Evolutionary conservation across 768 basidiomycete species (phyloP), one percentile per base, ranked within the genome.

Genomic region (Termitomyces sp.): DNA sequence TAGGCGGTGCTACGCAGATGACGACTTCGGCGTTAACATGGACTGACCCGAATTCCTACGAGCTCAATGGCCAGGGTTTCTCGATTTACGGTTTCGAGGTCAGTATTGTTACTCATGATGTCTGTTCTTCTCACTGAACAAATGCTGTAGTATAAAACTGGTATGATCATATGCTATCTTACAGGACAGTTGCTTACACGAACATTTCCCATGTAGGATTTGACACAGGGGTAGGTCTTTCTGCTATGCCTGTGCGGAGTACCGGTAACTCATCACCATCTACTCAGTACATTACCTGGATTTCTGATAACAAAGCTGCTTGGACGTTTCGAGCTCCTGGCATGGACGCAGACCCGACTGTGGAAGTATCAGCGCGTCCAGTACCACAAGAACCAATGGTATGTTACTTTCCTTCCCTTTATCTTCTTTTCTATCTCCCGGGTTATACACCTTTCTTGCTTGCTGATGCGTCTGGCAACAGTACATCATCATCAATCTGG

Each of bases 341-440:
- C 1, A 71, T 95, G 71, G 89, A 76, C 0, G 76, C 88, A 10
- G 87, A 96, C 70, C 37, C 78, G 5, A 67, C 68, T 38, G 84
- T 82, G 1, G 68, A 89, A 60, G 88, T 96, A 40, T 81, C 83
- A 15, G 76, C 79, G 32, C 79, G 94, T 38, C 85, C 89, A 2
- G 75, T 96, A 12, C 80, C 94, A 0, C 83, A 86, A 63, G 94
- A 97, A 71, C 94, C 94, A 29, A 91, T 95, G 92, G 90, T 92
- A 65, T 51, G 83, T 61, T 17, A 45, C 32, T 56, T 29, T 42
- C 6, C 25, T 17, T 36, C 38, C 25, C 32, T 48, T 11, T 17
- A 11, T 14, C 54, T 25, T 29, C n/a, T 40, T 40, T 14, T 12
- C 4, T 48, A 29, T 48, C 6, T 5, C 7, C 5, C 12, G 25